Base-by-base conservation (phyloP, 176 grass and related monocot species). In the Rhipidocladum racemiflorum region DNA sequence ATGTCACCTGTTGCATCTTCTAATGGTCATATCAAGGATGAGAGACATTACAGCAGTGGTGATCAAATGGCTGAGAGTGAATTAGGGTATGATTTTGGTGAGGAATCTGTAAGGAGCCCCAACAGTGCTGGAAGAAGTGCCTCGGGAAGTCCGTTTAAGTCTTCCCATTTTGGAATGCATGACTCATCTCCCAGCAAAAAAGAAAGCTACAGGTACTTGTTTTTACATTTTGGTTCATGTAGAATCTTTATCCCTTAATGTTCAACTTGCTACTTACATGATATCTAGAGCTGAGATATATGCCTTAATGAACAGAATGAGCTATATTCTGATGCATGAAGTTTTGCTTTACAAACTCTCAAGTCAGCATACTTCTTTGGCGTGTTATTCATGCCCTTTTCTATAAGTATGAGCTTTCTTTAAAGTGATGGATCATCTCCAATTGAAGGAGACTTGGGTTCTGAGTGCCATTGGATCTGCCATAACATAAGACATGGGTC, bases 91-190 rank as follows among this genome's bases (percentile, higher is more conserved):
- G 92, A 91, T 83, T 86, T 95, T 79, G 91, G 88, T 83, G 94
- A 97, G 46, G 94, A 97, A 82, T 84, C 74, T 86, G 87, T 79
- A 68, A 94, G 84, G 55, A 95, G 85, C 61, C 93, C 89, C 25
- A 62, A 79, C 63, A 94, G 87, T 80, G 76, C 89, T 81, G 85
- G 91, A 91, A 85, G 90, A 87, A 99, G 92, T 91, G 91, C 86
- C 35, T 91, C 86, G 7, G 95, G 89, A 42, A 97, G 96, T 84
- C 96, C 96, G n/a, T 92, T 95, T 84, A 85, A 85, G 77, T 82
- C 90, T 75, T 88, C 89, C 12, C 91, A 77, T 67, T 94, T 94
- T 72, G 81, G 84, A 25, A 57, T 53, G 67, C 68, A 90, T 63
- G 92, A 94, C 54, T 76, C 75, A 12, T 94, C 92, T 74, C 87